Base-by-base conservation (phyloP, 2,329 filamentous ascomycete species). In the Aureobasidium zeae region DNA sequence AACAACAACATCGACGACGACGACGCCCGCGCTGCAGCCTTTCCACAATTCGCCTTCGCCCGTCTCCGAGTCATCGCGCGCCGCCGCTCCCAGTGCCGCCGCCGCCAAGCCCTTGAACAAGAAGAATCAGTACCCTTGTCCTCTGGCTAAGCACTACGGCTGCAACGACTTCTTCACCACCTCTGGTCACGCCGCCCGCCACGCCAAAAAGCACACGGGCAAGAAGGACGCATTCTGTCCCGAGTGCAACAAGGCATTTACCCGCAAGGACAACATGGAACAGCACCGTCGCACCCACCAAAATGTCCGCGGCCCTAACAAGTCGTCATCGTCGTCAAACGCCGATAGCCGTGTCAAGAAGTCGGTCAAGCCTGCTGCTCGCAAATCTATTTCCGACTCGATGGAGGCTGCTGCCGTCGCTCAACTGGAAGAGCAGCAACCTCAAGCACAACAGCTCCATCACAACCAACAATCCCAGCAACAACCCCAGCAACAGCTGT, bases 251-350 rank as follows among this genome's bases (percentile, higher is more conserved):
- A 86, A 86, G 66, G 83, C 82, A 56, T 88, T 88, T 54, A 86
- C 82, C 9, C 80, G 83, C 51, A 79, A 81, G 53, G 83, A 88
- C 69, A 88, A 88, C 68, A 88, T 88, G 83, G 86, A 86, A 70
- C 83, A 87, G 64, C 83, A 88, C 56, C 72, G 85, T 21, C 76
- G 84, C 55, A 87, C 83, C 0, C 83, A 88, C 60, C 81, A 76
- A 50, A 70, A 63, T 48, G 69, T 68, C 4, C 67, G 69, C 41
- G 66, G 63, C 35, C 57, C 63, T 7, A 52, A 58, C 16, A 63
- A 64, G 38, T 64, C 61, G 46, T 50, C 55, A n/a, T 63, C 57
- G 37, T n/a, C n/a, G n/a, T n/a, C n/a, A n/a, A n/a, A n/a, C n/a
- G n/a, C n/a, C n/a, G 65, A 69, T 39, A 65, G 67, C 41, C 65